phyloP scores from a whole-genome alignment of 139 green algal genomes.

The Desmodesmus armatus region DNA sequence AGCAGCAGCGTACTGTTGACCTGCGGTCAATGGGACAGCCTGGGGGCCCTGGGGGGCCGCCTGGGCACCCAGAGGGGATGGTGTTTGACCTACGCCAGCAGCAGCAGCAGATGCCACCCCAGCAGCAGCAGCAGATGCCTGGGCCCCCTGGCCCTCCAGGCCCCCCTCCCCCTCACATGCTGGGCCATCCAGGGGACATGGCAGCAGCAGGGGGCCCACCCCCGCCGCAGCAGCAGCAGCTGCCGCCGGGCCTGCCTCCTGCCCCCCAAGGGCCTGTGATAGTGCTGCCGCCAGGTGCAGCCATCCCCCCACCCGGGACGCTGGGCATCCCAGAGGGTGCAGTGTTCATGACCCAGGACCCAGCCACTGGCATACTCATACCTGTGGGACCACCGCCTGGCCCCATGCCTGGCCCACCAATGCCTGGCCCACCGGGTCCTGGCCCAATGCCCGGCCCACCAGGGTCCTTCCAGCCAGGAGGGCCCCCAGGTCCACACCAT shows the following conservation, averaged over 20 bases:
- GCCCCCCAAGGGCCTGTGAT: slow-evolving; percentile 39
- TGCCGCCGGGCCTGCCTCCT: not conserved
- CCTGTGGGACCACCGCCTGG: not conserved
- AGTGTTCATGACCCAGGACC: slow-evolving; percentile 41
- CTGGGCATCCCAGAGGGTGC: slow-evolving; percentile 26
- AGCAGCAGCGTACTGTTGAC: slow-evolving; percentile 39
- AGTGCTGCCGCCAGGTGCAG: slow-evolving; percentile 27
- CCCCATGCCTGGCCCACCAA: not conserved
- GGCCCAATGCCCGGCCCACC: too few relatives aligned
- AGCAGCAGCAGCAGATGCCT: not conserved
- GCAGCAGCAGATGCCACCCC: slow-evolving; percentile 27
- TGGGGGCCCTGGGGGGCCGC: not conserved
- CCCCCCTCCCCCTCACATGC: not conserved
- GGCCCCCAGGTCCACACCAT: not conserved
- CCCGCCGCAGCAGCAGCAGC: too few relatives aligned
- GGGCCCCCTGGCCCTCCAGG: not conserved
- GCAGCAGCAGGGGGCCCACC: not conserved
- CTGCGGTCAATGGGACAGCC: slow-evolving; percentile 7
- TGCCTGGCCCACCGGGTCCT: not conserved
- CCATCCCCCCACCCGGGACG: slow-evolving; percentile 5
- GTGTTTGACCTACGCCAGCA: slow-evolving; percentile 15
- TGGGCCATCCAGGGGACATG: not conserved
- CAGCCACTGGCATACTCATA: slow-evolving; percentile 10
- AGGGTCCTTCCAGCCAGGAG: not conserved
- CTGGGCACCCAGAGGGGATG: slow-evolving; percentile 12